Evolutionary conservation across 441 rosid species (phyloP), one percentile per base, ranked within the genome.

Genomic region (Eruca vesicaria): DNA sequence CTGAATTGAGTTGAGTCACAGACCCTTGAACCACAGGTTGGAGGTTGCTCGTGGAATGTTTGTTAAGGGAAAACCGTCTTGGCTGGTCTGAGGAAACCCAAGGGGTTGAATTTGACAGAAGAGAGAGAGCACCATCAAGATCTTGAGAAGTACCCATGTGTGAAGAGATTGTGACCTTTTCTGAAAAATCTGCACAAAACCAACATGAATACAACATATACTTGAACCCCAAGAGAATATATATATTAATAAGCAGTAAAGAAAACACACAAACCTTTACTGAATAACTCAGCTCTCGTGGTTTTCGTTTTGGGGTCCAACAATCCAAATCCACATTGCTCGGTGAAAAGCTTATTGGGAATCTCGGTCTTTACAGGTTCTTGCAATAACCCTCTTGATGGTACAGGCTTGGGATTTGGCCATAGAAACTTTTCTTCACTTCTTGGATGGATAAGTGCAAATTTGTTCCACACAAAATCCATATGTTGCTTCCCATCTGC

Each of bases 41-140:
- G 61, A 81, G 80, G 69, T 77, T 59, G 78, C 38, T 70, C 33
- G 73, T 21, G 33, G 86, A 77, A 79, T 79, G 86, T 63, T 69
- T 59, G 56, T 83, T 83, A 62, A 75, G 80, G 21, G 88, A 74
- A 69, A 75, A 78, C 45, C 80, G 75, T 81, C 81, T 89, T 60
- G 88, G 88, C 74, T 82, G 84, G 72, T 74, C 29, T 58, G 82
- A 66, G 14, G 89, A 78, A 60, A 80, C 84, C 84, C 86, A 84
- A 29, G 95, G 77, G 67, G 82, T 86, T 63, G 87, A 86, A 66
- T 71, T 77, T 94, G 99, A 94, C 99, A 94, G 97, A 94, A 94
- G 98, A 94, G 98, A 94, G 99, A 92, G 99, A 92, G 97, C 99
- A 90, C 94, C 86, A 63, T 87, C 93, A 83, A 84, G 70, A 72